Percentiles rank a stretch among this genome's conserved stretches.
phyloP scores from a whole-genome alignment of 2,329 filamentous ascomycete species.

The Epichloe aotearoae region DNA sequence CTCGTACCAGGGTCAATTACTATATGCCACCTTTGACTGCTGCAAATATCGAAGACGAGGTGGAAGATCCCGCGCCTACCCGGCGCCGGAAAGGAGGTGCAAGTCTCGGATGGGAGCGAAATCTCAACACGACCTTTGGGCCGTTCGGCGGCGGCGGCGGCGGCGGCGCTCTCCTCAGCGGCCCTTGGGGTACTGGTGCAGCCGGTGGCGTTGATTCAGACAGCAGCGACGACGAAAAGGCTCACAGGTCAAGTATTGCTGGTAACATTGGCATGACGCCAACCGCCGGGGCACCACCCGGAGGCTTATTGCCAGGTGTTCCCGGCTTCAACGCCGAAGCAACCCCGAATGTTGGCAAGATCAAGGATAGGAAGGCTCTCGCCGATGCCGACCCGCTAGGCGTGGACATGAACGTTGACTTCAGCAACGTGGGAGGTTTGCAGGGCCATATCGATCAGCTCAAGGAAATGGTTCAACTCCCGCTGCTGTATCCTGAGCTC shows the following conservation, averaged over 20 bases:
- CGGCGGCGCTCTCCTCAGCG: conserved; percentile 55
- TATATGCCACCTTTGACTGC: conserved; percentile 59
- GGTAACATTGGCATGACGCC: conserved; percentile 53
- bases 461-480: conserved; percentile 96
- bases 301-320: conserved; percentile 29
- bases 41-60: conserved; percentile 57
- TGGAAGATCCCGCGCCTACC: conserved; percentile 52
- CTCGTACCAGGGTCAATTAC: conserved; percentile 62
- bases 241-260: conserved; percentile 41
- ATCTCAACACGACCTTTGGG: conserved; percentile 77
- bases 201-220: conserved; percentile 80
- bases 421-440: conserved; percentile 85
- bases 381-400: conserved; percentile 92
- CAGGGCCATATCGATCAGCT: conserved; percentile 91
- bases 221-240: conserved; percentile 87
- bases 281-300: conserved; percentile 31
- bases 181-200: conserved; percentile 61
- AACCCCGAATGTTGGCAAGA: conserved; percentile 75
- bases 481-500: conserved; percentile 86
- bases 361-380: conserved; percentile 83
- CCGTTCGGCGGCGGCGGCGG: conserved; percentile 83
- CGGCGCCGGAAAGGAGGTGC: conserved; percentile 51
- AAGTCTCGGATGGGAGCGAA: conserved; percentile 57
- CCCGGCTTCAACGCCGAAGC: conserved; percentile 30
- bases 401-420: conserved; percentile 83